Conservation (phyloP, 2,329 filamentous ascomycete genomes). For the Tolypocladium ovalisporum region DNA sequence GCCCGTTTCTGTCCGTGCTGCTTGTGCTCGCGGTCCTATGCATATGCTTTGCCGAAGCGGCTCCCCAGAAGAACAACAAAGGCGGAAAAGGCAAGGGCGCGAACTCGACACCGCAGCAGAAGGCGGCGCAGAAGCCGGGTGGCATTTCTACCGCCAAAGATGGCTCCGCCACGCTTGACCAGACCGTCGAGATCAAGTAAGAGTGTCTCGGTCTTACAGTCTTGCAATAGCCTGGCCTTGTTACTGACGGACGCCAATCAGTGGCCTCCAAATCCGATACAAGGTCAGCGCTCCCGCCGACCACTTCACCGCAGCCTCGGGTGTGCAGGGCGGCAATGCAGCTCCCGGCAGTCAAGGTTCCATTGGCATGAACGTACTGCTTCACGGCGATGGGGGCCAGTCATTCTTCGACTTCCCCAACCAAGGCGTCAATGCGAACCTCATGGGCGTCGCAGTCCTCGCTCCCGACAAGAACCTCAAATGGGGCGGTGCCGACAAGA, state of each 20-base stretch:
- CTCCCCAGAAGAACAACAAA: conserved; percentile 1
- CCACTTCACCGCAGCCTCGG: conserved; percentile 38
- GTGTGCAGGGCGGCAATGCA: conserved; percentile 32
- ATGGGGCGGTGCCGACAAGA: conserved; percentile 41
- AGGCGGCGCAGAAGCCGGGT: conserved; percentile 14
- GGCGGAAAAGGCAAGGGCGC: not conserved
- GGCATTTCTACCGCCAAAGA: conserved; percentile 35
- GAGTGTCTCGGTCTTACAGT: conserved; percentile 1
- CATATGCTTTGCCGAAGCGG: not conserved
- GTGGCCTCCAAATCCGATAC: conserved; percentile 42
- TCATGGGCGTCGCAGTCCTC: conserved; percentile 41
- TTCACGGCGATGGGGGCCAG: conserved; percentile 49
- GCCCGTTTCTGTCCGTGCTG: not conserved
- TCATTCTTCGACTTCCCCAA: conserved; percentile 49
- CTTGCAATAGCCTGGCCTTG: not conserved
- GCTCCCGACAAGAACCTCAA: conserved; percentile 44
- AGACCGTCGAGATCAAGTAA: conserved; percentile 42
- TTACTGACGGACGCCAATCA: conserved; percentile 10
- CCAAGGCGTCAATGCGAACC: conserved; percentile 36
- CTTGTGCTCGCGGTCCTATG: not conserved
- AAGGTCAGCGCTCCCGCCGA: conserved; percentile 42
- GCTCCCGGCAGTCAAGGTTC: conserved; percentile 17
- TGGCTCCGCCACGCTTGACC: conserved; percentile 44
- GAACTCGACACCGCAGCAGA: not conserved
- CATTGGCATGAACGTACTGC: conserved; percentile 43